Evolutionary conservation across 164 flowering plant species (phyloP).

Genomic region (Nelumbo lutea): DNA sequence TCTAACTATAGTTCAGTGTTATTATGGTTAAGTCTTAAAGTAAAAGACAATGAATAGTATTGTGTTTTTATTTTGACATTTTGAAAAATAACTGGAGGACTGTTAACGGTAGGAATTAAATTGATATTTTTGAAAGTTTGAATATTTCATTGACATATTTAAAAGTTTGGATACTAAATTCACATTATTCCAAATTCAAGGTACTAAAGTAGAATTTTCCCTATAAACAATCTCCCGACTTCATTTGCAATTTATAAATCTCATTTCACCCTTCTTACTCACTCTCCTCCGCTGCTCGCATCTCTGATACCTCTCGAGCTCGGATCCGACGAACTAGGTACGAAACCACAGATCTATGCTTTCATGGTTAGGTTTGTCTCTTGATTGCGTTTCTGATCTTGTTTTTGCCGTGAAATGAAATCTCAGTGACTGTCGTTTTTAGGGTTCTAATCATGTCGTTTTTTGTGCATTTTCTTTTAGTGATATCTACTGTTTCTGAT

Average conservation of each 20-base stretch:
- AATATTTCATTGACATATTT: too few relatives aligned
- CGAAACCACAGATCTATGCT: constrained; percentile 3
- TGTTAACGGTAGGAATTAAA: too few relatives aligned
- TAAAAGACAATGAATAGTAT: too few relatives aligned
- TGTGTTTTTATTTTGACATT: too few relatives aligned
- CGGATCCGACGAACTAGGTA: constrained; percentile 7
- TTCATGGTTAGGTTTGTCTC: background rate
- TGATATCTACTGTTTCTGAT: constrained; percentile 8
- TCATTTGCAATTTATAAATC: background rate
- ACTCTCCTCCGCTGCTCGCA: background rate
- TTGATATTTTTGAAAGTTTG: too few relatives aligned
- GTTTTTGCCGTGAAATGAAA: background rate
- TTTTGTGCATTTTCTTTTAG: background rate
- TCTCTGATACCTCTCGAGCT: background rate
- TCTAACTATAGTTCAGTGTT: too few relatives aligned
- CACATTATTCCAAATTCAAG: too few relatives aligned
- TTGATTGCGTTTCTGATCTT: background rate
- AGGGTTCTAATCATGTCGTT: background rate
- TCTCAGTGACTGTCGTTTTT: background rate
- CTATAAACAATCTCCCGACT: background rate
- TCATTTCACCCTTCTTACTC: background rate
- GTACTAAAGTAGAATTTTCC: too few relatives aligned
- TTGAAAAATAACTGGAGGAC: too few relatives aligned
- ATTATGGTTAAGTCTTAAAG: too few relatives aligned
- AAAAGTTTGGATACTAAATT: too few relatives aligned